These are phyloP conservation scores for Microstegium vimineum DNA, from an alignment of 176 grass and related monocot species.

Conservation along the genomic window DNA sequence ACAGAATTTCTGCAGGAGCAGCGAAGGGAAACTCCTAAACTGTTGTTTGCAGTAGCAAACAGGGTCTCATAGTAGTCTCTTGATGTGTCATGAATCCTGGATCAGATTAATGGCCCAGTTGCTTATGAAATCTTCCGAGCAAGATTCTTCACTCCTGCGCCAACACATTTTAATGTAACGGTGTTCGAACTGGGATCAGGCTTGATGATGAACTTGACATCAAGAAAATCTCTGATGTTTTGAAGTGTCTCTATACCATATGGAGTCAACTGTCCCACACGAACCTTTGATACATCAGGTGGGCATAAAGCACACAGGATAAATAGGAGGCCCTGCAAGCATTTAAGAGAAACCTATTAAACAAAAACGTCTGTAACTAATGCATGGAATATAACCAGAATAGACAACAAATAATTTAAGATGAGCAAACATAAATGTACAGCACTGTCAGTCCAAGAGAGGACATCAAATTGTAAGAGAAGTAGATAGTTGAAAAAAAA, in stretches of 20 bases:
- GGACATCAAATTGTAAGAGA: background rate
- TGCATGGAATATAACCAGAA: background rate
- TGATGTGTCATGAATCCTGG: background rate
- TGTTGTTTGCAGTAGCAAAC: conserved; percentile 4
- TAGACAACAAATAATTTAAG: background rate
- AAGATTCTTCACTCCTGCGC: conserved; percentile 72
- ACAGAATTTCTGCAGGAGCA: background rate
- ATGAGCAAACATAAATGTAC: background rate
- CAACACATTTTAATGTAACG: conserved; percentile 72
- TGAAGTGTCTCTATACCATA: conserved; percentile 68
- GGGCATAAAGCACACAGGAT: conserved; percentile 77
- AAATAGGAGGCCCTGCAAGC: conserved; percentile 73
- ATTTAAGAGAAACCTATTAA: conserved; percentile 16
- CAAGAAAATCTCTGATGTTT: conserved; percentile 88
- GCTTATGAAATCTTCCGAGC: conserved; percentile 61
- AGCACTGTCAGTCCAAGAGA: background rate
- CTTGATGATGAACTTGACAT: conserved; percentile 73
- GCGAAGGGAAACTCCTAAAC: background rate
- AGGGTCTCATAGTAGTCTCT: background rate
- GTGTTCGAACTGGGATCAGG: conserved; percentile 70
- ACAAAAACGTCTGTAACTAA: background rate
- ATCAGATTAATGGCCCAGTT: background rate
- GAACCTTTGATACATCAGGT: conserved; percentile 73
- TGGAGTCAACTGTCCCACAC: conserved; percentile 73
- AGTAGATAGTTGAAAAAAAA: background rate